Evolutionary conservation across 495 filamentous ascomycete genomes (phyloP).

Genomic region (Symbiotaphrina buchneri): DNA sequence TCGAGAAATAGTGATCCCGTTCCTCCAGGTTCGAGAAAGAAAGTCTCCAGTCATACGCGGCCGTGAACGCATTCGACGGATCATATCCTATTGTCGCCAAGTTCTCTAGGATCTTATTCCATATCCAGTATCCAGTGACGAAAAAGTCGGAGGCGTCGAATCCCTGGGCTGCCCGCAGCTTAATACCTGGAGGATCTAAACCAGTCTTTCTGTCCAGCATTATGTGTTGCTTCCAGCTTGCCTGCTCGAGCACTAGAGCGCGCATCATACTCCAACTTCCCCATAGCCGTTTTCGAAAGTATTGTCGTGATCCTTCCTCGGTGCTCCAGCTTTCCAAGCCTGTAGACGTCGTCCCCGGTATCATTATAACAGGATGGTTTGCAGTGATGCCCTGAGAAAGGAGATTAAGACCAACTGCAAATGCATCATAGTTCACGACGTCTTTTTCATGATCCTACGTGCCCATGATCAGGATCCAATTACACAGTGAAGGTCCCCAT

Average conservation of each 20-base stretch:
- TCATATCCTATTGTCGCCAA: constrained; percentile 90
- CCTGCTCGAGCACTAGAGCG: constrained; percentile 78
- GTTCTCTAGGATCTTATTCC: constrained; percentile 96
- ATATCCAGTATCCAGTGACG: constrained; percentile 90
- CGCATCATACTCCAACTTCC: constrained; percentile 98
- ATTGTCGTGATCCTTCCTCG: constrained; percentile 51
- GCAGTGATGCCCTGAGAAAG: constrained; percentile 64
- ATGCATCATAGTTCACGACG: constrained; percentile 77
- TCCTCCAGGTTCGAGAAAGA: constrained; percentile 72
- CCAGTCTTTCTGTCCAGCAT: constrained; percentile 89
- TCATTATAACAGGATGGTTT: constrained; percentile 82
- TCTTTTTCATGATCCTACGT: constrained; percentile 60
- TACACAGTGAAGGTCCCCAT: neutral
- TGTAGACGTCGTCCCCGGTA: constrained; percentile 92
- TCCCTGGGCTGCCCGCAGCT: constrained; percentile 82
- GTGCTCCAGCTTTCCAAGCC: constrained; percentile 95
- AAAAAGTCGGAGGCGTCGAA: constrained; percentile 99
- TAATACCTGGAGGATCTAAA: constrained; percentile 78
- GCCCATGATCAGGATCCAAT: neutral
- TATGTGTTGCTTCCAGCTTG: constrained; percentile 85
- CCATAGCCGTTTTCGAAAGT: constrained; percentile 87
- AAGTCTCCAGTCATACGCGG: constrained; percentile 96
- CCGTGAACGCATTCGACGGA: constrained; percentile 83
- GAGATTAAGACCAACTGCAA: constrained; percentile 66
- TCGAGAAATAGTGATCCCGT: constrained; percentile 82